Conservation (phyloP, 2,329 filamentous ascomycete species). For the Bertia moriformis region DNA sequence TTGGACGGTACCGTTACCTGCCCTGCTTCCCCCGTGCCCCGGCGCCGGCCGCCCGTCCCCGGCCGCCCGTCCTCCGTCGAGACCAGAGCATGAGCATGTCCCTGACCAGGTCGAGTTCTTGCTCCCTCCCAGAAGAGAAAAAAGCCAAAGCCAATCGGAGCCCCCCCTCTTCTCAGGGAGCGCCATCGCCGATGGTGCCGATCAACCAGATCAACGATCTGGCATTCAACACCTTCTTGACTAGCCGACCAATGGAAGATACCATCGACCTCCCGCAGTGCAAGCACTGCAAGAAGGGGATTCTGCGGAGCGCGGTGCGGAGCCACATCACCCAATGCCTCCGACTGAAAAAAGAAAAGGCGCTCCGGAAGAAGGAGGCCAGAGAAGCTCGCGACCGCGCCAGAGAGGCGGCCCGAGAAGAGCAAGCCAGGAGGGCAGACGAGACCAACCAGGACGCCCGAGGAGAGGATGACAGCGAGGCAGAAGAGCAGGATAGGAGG, state of each 20-base stretch:
- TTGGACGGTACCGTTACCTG: too few relatives aligned
- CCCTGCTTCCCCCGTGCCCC: too few relatives aligned
- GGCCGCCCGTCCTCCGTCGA: too few relatives aligned
- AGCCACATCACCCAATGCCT: conserved; percentile 74
- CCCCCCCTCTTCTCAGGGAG: conserved; percentile 22
- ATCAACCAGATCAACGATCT: conserved; percentile 65
- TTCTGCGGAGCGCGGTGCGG: conserved; percentile 61
- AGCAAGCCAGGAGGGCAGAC: conserved; percentile 36
- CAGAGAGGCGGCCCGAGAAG: too few relatives aligned
- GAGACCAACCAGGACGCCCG: conserved; percentile 23
- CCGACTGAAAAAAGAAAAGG: conserved; percentile 70
- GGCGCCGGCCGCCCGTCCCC: too few relatives aligned
- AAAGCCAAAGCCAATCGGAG: conserved; percentile 29
- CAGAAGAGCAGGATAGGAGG: conserved; percentile 28
- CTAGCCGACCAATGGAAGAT: conserved; percentile 70
- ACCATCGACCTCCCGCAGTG: conserved; percentile 67
- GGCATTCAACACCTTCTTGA: conserved; percentile 66
- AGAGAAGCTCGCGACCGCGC: conserved; percentile 56
- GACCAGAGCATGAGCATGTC: too few relatives aligned
- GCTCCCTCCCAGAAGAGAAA: conserved; percentile 29
- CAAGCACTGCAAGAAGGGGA: conserved; percentile 86
- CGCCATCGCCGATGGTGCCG: too few relatives aligned
- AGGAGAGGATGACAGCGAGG: conserved; percentile 28
- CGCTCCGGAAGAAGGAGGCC: conserved; percentile 62
- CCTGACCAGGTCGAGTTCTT: conserved; percentile 1